Conservation (phyloP, 306 rosid species). For the Parietaria judaica region DNA sequence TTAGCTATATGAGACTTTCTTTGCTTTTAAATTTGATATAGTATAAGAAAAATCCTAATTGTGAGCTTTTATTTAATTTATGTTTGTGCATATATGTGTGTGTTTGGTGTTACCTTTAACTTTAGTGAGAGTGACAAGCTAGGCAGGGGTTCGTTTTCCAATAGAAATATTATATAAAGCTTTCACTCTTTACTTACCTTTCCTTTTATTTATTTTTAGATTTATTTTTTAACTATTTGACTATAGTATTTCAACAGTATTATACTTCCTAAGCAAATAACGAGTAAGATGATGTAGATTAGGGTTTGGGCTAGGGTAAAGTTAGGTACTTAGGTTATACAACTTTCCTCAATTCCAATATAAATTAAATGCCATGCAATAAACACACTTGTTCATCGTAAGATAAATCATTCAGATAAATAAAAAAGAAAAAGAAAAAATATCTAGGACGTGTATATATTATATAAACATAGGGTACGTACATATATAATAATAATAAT, state of each 20-base stretch:
- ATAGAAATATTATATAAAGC: constrained; percentile 20
- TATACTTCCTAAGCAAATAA: constrained; percentile 24
- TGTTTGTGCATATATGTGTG: constrained; percentile 9
- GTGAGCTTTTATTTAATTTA: constrained; percentile 15
- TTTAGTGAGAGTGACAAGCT: constrained; percentile 42
- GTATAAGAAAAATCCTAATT: constrained; percentile 36
- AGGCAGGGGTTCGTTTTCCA: constrained; percentile 31
- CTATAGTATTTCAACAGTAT: neutral
- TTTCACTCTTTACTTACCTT: constrained; percentile 3
- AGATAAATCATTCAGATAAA: constrained; percentile 15
- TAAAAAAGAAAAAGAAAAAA: constrained; percentile 1
- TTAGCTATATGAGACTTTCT: constrained; percentile 54
- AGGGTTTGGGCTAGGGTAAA: constrained; percentile 12
- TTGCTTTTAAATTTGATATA: constrained; percentile 37
- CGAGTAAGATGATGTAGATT: constrained; percentile 11
- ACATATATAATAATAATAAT: constrained; percentile 18
- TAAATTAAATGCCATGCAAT: neutral
- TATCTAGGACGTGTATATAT: neutral
- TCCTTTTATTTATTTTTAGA: too few species aligned
- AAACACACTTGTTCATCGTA: constrained; percentile 1
- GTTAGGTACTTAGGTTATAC: neutral
- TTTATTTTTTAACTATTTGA: constrained; percentile 22
- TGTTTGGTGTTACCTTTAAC: constrained; percentile 25
- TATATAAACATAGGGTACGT: neutral
- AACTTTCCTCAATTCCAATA: constrained; percentile 1